Base-by-base conservation (phyloP, 495 filamentous ascomycete genomes). In the Hypoxylon cercidicola region DNA sequence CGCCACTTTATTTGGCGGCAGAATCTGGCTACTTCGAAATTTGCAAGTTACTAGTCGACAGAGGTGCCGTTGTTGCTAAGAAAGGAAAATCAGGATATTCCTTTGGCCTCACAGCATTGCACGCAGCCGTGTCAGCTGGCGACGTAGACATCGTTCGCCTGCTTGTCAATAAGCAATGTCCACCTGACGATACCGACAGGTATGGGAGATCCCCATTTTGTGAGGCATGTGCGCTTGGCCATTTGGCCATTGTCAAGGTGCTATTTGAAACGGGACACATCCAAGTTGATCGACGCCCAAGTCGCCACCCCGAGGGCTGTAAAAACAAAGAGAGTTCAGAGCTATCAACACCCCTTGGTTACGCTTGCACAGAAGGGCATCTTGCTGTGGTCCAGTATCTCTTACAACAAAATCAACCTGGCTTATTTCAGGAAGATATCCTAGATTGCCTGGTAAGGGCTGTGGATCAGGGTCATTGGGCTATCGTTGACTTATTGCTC, bases 291-390 rank as follows among this genome's bases (percentile, higher is more conserved):
- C 43, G 16, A 23, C 43, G 1, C 7, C 43, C 30, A 10, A 32
- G 5, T 4, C 1, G 1, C 7, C 7, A 32, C 8, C 30, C 30
- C 3, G 4, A 10, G 7, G 3, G 8, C 8, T 32, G 3, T 45
- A 45, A 45, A 3, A 8, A 45, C 18, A 8, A 21, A 11, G 18
- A 23, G 7, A 21, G 18, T 10, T 9, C 18, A 20, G 10, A 18
- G 15, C 20, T 3, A 32, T 3, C 18, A 23, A 21, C 43, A 7
- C 43, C 43, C 7, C 13, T 45, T 21, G 43, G 43, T 45, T 45
- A 45, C 43, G 43, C 43, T 21, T 45, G 43, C 20, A 23, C 3
- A 2, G 43, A 23, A 45, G 43, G 43, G 20, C 43, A 45, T 45
- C 1, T 23, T 45, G 43, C 16, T 10, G 43, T 45, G 21, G 43